phyloP scores from a whole-genome alignment of 257 asterid genomes.

The Gentiana dahurica region DNA sequence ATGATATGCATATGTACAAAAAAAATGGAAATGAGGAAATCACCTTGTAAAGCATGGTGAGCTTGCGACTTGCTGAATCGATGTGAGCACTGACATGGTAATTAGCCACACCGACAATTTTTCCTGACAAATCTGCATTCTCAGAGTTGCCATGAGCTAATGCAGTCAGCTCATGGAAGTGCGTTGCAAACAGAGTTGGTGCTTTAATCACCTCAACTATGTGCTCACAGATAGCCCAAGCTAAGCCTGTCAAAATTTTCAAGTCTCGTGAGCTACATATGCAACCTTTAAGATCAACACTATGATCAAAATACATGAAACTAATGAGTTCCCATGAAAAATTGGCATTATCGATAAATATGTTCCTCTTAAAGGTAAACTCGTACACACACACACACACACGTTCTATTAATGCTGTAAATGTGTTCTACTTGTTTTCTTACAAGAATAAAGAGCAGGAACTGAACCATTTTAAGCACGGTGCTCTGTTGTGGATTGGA shows the following conservation, averaged over 20 bases:
- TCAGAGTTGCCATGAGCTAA: slow-evolving; percentile 48
- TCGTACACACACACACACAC: too few species aligned
- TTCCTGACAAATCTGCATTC: slow-evolving; percentile 29
- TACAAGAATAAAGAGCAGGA: too few species aligned
- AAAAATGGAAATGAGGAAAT: slow-evolving; percentile 6
- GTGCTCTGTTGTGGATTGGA: too few species aligned
- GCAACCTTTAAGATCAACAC: too few species aligned
- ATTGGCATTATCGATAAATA: too few species aligned
- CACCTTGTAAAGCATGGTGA: slow-evolving; percentile 97
- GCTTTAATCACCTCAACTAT: slow-evolving; percentile 71
- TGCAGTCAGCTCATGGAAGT: slow-evolving; percentile 95
- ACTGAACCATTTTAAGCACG: too few species aligned
- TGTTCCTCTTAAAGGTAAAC: too few species aligned
- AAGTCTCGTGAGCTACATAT: too few species aligned
- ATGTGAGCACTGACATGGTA: slow-evolving; percentile 96
- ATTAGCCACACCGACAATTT: slow-evolving; percentile 63
- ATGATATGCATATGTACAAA: neutral
- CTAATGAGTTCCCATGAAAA: too few species aligned
- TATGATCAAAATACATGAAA: too few species aligned
- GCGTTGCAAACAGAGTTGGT: slow-evolving; percentile 95
- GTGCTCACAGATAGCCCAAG: slow-evolving; percentile 99
- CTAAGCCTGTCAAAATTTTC: slow-evolving; percentile 43
- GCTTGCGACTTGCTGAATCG: slow-evolving; percentile 75
- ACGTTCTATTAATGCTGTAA: too few species aligned
- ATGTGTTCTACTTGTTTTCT: too few species aligned